A percentile compares a stretch with the other conserved stretches of the same genome.
These are phyloP conservation scores for Penicillium italicum DNA, from an alignment of 2,329 filamentous ascomycete species.

Conservation along the genomic window DNA sequence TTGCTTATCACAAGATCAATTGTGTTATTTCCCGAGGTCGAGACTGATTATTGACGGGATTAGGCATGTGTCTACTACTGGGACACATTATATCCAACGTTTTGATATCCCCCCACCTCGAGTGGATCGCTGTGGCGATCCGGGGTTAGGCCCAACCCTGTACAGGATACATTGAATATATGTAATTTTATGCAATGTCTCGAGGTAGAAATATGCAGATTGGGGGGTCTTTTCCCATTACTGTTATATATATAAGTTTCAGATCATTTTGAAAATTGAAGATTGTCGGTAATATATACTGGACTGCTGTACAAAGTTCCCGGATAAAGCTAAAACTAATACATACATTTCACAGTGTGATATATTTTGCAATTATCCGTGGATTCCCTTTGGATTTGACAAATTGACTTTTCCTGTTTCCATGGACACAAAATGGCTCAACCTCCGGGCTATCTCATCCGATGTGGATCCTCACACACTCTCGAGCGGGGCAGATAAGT, in stretches of 20 bases:
- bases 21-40: not conserved
- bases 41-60: not conserved
- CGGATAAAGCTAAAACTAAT: too few relatives aligned
- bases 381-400: not conserved
- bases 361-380: not conserved
- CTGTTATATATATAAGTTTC: not conserved
- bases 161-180: not conserved
- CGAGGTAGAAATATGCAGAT: not conserved
- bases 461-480: not conserved
- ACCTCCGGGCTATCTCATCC: not conserved
- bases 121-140: constrained; percentile 24
- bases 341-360: too few relatives aligned
- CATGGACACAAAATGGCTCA: not conserved
- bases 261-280: not conserved
- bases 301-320: too few relatives aligned
- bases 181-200: not conserved
- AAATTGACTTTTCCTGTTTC: constrained; percentile 1
- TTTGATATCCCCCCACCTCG: constrained; percentile 10
- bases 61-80: not conserved
- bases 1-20: not conserved
- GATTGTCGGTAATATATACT: not conserved
- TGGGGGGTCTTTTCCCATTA: not conserved
- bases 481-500: not conserved
- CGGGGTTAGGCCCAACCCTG: constrained; percentile 18
- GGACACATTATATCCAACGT: not conserved